A percentile compares a stretch with the other conserved stretches of the same genome.
phyloP scores from a whole-genome alignment of 345 rosid species.

The Physaria fendleri region DNA sequence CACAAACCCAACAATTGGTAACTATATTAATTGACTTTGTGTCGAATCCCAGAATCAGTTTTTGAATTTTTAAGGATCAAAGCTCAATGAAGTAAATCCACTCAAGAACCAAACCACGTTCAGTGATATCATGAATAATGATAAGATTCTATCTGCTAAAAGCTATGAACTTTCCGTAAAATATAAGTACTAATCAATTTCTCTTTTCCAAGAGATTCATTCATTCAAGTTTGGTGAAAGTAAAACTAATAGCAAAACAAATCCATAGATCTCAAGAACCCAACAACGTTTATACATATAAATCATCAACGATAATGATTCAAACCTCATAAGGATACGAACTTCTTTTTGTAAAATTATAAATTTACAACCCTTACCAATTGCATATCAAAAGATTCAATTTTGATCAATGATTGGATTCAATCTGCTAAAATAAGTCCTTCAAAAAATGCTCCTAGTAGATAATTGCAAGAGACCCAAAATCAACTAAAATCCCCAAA shows the following conservation, averaged over 20 bases:
- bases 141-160: neutral
- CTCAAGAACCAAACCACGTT: neutral
- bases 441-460: neutral
- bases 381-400: neutral
- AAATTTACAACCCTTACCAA: neutral
- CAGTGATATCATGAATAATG: neutral
- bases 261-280: neutral
- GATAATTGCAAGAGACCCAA: constrained; percentile 5
- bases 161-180: neutral
- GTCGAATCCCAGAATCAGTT: neutral
- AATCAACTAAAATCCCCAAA: neutral
- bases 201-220: neutral
- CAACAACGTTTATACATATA: neutral
- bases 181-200: neutral
- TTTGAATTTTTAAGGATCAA: neutral
- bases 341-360: neutral
- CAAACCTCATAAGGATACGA: neutral
- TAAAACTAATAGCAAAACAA: neutral
- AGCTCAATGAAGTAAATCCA: neutral
- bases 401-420: neutral
- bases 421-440: neutral
- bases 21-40: neutral
- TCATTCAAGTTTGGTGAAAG: neutral
- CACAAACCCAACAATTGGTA: neutral
- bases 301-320: neutral